Conservation (phyloP, 1,284 basidiomycete species). For the Boletus semigastroideus region DNA sequence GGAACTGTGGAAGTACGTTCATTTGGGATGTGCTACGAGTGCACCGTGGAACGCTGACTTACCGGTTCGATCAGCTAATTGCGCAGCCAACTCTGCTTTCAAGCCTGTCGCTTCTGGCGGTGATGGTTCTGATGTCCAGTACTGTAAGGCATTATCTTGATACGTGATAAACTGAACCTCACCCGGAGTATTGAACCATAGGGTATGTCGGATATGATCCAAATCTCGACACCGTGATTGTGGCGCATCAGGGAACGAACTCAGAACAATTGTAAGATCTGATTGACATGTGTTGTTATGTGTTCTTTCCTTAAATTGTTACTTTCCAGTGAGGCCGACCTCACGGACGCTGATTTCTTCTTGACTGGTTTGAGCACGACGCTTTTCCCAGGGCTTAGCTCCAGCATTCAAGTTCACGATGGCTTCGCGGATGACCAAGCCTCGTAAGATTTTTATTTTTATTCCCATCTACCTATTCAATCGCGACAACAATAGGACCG, state of each 20-base stretch:
- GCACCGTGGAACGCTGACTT: background rate
- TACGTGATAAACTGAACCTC: background rate
- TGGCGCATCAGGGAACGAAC: constrained; percentile 39
- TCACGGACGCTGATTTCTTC: constrained; percentile 55
- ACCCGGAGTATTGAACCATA: constrained; percentile 8
- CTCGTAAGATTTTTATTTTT: constrained; percentile 33
- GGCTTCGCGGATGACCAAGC: constrained; percentile 59
- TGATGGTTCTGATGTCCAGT: constrained; percentile 52
- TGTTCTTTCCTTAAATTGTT: background rate
- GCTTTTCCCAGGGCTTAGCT: constrained; percentile 60
- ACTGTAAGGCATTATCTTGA: constrained; percentile 34
- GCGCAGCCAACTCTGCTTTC: constrained; percentile 56
- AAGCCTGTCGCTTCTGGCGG: constrained; percentile 62
- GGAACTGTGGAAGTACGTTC: constrained; percentile 60
- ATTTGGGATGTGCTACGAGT: background rate
- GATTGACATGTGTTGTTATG: background rate
- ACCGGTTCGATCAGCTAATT: constrained; percentile 42
- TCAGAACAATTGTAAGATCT: constrained; percentile 31
- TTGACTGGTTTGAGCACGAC: constrained; percentile 39
- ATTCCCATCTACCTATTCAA: background rate
- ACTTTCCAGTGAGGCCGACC: constrained; percentile 40
- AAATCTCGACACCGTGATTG: constrained; percentile 34
- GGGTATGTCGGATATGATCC: constrained; percentile 43
- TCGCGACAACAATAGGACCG: constrained; percentile 43
- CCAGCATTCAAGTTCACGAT: constrained; percentile 50